Conservation (phyloP, 495 filamentous ascomycete genomes). For the Aspergillus campestris region DNA sequence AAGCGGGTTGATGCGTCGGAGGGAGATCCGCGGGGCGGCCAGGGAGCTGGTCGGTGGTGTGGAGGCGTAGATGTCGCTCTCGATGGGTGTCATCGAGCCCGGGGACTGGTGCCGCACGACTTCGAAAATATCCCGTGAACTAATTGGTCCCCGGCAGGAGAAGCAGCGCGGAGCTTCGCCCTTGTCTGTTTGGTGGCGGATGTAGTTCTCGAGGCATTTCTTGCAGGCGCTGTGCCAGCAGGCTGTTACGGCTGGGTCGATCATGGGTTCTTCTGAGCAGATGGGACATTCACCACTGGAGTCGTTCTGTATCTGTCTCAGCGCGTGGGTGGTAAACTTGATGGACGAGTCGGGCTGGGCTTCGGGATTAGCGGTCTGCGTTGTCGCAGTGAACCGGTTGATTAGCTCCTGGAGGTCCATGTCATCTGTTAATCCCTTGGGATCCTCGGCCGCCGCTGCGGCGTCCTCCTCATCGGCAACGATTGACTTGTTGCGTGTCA, state of each 20-base stretch:
- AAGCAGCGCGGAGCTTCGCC: slow-evolving; percentile 73
- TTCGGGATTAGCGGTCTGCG: slow-evolving; percentile 47
- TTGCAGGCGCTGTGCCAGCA: slow-evolving; percentile 98
- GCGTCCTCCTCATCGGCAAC: slow-evolving; percentile 85
- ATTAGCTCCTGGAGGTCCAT: slow-evolving; percentile 90
- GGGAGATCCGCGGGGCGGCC: slow-evolving; percentile 55
- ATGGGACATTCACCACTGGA: slow-evolving; percentile 86
- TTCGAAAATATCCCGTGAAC: slow-evolving; percentile 79
- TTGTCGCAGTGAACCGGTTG: slow-evolving; percentile 64
- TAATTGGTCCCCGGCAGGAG: slow-evolving; percentile 78
- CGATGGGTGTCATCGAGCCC: slow-evolving; percentile 12
- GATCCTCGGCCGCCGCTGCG: slow-evolving; percentile 66
- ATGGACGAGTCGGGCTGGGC: slow-evolving; percentile 21
- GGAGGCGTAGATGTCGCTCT: slow-evolving; percentile 25
- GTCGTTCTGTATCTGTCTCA: slow-evolving; percentile 85
- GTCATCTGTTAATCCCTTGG: slow-evolving; percentile 79
- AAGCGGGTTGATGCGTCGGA: slow-evolving; percentile 68
- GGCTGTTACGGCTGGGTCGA: slow-evolving; percentile 83
- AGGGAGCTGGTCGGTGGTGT: slow-evolving; percentile 25
- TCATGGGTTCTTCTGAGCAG: slow-evolving; percentile 90
- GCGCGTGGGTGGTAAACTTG: slow-evolving; percentile 75
- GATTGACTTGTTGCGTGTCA: slow-evolving; percentile 76
- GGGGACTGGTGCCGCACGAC: slow-evolving; percentile 54
- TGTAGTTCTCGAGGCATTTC: slow-evolving; percentile 77
- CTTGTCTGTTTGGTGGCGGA: slow-evolving; percentile 74